Base-by-base conservation (phyloP, 73 alveolate genomes). In the Blepharisma japonicum region DNA sequence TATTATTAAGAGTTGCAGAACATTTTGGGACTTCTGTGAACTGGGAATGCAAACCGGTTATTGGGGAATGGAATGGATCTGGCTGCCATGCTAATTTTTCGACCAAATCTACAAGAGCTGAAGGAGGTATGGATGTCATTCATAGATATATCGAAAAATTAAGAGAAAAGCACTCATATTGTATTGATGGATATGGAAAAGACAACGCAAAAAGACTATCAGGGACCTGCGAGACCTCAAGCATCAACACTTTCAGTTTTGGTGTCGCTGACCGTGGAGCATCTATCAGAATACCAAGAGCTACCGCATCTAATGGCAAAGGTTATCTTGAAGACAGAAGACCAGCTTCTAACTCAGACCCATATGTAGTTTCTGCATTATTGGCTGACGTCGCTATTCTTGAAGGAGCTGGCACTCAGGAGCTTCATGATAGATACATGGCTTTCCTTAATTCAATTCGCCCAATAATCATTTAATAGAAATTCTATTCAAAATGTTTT, bases 261-360 rank as follows among this genome's bases (percentile, higher is more conserved):
- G 98, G 97, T 6, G 93, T 90, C 55, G 98, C 97, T 21, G 88
- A 92, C 56, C 89, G 98, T 71, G 93, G 94, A 7, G 93, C 97
- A 18, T 90, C 97, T 49, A 84, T 94, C 68, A 91, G 98, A 84
- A 91, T 94, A 42, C 98, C 98, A 6, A 87, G 90, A 18, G 84
- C 77, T 45, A 91, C 95, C 18, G 81, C 81, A 67, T 81, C 81
- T 49, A 55, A 23, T 45, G 88, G 91, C 77, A 81, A 74, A 67
- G 98, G 98, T 7, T 92, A 89, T 78, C 72, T 90, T 84, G 99
- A 94, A 86, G 98, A 94, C 72, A 86, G 99, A 77, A 91, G 98
- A 50, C 98, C 99, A 6, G 99, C 98, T 1, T 84, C 98, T 23
- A 93, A 94, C 81, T 87, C 91, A 20, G 99, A 94, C 77, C 97